Evolutionary conservation across 306 rosid genomes (phyloP).

Genomic region (Castanospermum australe): DNA sequence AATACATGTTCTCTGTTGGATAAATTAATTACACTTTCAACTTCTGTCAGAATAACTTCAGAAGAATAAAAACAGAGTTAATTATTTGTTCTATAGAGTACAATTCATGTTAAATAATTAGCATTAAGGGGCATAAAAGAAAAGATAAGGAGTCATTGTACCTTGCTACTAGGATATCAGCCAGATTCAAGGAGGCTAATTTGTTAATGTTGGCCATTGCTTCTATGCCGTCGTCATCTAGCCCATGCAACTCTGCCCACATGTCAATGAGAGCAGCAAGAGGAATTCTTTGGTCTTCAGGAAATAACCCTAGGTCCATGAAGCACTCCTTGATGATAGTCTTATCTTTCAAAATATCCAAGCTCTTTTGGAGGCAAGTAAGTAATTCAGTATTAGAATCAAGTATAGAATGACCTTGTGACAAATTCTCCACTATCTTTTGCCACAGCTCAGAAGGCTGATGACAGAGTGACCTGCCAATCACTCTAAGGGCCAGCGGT

Average conservation of each 20-base stretch:
- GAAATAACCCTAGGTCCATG: slow-evolving; percentile 71
- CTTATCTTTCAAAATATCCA: slow-evolving; percentile 45
- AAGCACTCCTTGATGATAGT: slow-evolving; percentile 54
- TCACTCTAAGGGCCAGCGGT: slow-evolving; percentile 54
- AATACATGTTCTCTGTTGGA: not conserved
- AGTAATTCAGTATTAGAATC: slow-evolving; percentile 40
- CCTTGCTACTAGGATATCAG: slow-evolving; percentile 51
- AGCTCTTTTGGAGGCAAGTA: slow-evolving; percentile 37
- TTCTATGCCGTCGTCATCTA: slow-evolving; percentile 38
- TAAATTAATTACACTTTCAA: not conserved
- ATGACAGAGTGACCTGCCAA: slow-evolving; percentile 44
- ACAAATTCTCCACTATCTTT: slow-evolving; percentile 29
- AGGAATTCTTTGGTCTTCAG: slow-evolving; percentile 58
- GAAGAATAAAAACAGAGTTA: not conserved
- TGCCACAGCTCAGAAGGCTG: slow-evolving; percentile 40
- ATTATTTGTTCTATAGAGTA: not conserved
- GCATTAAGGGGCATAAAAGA: not conserved
- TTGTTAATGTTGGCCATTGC: slow-evolving; percentile 32
- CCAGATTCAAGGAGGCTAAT: slow-evolving; percentile 45
- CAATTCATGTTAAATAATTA: not conserved
- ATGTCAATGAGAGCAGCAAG: slow-evolving; percentile 53
- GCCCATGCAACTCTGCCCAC: slow-evolving; percentile 47
- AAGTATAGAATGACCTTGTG: slow-evolving; percentile 43
- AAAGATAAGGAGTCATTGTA: slow-evolving; percentile 10
- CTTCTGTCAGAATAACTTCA: not conserved